phyloP scores from a whole-genome alignment of 148 eudicot species.

The Limonium bicolor region DNA sequence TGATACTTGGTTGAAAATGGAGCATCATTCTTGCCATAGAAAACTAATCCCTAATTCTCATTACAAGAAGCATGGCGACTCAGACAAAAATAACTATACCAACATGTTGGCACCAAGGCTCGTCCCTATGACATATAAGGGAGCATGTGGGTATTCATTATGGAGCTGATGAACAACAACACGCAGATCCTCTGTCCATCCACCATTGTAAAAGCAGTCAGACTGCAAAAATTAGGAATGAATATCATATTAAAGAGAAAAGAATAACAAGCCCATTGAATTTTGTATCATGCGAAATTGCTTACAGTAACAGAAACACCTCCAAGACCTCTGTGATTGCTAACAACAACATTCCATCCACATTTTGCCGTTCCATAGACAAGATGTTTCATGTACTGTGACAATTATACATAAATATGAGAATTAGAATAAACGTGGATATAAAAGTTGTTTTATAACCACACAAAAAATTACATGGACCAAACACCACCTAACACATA shows the following conservation, averaged over 20 bases:
- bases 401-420: not conserved
- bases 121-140: conserved; percentile 57
- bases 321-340: conserved; percentile 88
- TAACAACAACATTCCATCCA: conserved; percentile 74
- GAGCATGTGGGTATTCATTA: conserved; percentile 44
- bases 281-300: not conserved
- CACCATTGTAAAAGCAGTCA: conserved; percentile 87
- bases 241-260: not conserved
- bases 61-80: too few species aligned
- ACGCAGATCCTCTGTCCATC: conserved; percentile 78
- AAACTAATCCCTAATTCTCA: too few species aligned
- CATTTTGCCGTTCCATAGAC: conserved; percentile 52
- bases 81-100: conserved; percentile 30
- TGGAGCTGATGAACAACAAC: conserved; percentile 48
- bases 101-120: conserved; percentile 87
- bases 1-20: too few species aligned
- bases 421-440: too few species aligned
- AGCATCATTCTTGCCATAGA: too few species aligned
- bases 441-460: too few species aligned
- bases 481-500: too few species aligned
- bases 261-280: not conserved
- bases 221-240: conserved; percentile 29
- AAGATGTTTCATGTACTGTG: conserved; percentile 73
- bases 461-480: too few species aligned
- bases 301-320: conserved; percentile 82